These are phyloP conservation scores for Avicennia marina DNA, from an alignment of 257 asterid species.

Conservation along the genomic window DNA sequence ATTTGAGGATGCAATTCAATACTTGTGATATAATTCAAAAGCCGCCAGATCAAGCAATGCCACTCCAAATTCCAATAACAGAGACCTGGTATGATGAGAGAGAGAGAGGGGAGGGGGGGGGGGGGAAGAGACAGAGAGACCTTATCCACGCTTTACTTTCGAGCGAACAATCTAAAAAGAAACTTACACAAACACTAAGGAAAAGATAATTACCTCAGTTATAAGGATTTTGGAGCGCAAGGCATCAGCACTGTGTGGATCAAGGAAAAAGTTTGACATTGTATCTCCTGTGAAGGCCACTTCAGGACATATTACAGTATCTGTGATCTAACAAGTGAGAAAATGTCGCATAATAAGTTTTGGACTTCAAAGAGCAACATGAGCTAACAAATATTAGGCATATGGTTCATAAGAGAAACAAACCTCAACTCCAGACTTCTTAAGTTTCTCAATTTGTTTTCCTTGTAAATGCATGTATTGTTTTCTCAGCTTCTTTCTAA, in stretches of 20 bases:
- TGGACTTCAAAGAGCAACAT: not conserved
- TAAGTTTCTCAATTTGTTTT: conserved; percentile 85
- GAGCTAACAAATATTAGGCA: conserved; percentile 2
- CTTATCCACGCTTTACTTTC: no score
- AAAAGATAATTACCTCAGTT: conserved; percentile 60
- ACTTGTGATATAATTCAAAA: not conserved
- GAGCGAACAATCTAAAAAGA: not conserved
- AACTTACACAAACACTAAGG: not conserved
- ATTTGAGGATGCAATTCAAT: not conserved
- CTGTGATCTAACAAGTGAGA: conserved; percentile 64
- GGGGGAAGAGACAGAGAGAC: no score
- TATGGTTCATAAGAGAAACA: conserved; percentile 6
- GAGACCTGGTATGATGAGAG: no score
- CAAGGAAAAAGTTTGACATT: conserved; percentile 64
- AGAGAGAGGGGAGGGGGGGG: no score
- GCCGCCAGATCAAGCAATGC: not conserved
- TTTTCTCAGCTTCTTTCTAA: conserved; percentile 87
- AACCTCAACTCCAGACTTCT: conserved; percentile 95
- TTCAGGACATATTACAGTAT: conserved; percentile 85
- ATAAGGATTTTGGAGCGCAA: conserved; percentile 92
- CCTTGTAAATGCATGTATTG: conserved; percentile 82
- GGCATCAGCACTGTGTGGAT: conserved; percentile 91
- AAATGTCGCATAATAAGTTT: conserved; percentile 6
- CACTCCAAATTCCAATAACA: no score
- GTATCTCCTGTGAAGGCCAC: conserved; percentile 99